phyloP scores from a whole-genome alignment of 2,329 filamentous ascomycete species.

The Trichoderma breve region DNA sequence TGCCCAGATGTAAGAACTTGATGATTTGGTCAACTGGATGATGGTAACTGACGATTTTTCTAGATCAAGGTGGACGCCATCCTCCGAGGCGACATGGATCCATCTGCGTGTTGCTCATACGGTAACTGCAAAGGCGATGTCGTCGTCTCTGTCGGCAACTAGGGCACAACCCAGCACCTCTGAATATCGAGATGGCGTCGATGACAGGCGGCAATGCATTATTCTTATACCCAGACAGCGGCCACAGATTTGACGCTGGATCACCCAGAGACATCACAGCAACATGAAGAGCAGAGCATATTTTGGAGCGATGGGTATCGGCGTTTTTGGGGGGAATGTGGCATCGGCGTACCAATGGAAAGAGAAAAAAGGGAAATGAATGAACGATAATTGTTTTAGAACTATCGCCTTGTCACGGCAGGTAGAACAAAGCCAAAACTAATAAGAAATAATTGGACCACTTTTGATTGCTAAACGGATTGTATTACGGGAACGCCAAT shows the following conservation, averaged over 20 bases:
- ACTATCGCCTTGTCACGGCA: neutral
- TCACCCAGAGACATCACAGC: neutral
- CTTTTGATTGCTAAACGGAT: neutral
- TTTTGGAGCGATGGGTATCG: neutral
- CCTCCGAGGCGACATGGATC: conserved; percentile 45
- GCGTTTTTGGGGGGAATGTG: conserved; percentile 18
- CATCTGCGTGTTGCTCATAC: conserved; percentile 55
- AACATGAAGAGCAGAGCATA: neutral
- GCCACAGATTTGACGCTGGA: neutral
- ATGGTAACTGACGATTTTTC: neutral
- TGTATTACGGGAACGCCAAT: neutral
- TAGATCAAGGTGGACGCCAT: conserved; percentile 43
- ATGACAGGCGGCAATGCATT: neutral
- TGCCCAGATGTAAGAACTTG: conserved; percentile 33
- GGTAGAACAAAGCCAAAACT: neutral
- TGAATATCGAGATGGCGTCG: neutral
- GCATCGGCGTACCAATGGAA: neutral
- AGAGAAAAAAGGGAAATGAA: neutral
- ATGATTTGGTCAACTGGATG: neutral
- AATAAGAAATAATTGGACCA: neutral
- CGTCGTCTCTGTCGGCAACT: conserved; percentile 44
- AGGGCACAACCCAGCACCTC: neutral
- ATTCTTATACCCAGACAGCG: neutral
- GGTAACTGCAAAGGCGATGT: conserved; percentile 51
- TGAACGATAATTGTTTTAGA: neutral